Evolutionary conservation across 768 basidiomycete species (phyloP), one percentile per base, ranked within the genome.

Genomic region (Tulasnella sp.): DNA sequence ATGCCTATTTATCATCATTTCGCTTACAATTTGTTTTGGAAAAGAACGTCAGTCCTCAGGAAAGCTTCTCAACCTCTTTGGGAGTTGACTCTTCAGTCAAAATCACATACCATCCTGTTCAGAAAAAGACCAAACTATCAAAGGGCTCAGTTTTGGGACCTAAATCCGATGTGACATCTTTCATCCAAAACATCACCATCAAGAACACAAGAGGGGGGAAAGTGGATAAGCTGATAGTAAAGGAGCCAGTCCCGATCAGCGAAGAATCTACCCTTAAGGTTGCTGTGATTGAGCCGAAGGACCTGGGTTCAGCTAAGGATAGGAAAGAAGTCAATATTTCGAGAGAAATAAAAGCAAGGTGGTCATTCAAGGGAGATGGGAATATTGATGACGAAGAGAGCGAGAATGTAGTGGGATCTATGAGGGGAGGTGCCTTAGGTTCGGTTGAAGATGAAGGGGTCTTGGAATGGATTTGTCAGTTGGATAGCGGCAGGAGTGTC

Each of bases 381-480:
- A 10, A 19, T 22, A 45, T 53, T 19, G 51, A 33, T n/a, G 57
- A 53, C 16, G 39, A 39, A 10, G 57, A 56, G 5, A 29, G 33
- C 10, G 37, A 41, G 16, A 19, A 12, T 12, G 34, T 35, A 19
- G 34, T 35, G 45, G 45, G 29, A 15, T 31, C 9, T 47, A 29
- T 1, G 12, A 10, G 12, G 12, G 49, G 49, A 15, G 43, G 49
- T 16, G 19, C n/a, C 13, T 33, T 33, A 19, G 48, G 48, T 3
- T 28, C 28, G 15, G 49, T 51, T 31, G 48, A 53, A 27, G 54
- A 48, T 20, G 53, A 77, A 39, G 79, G 78, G 1, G 67, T 66
- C 52, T 73, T 73, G 58, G 75, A 77, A 60, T 80, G 77, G 76
- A 64, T 62, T 51, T 66, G 70, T 62, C 67, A 61, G 22, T 61